Percentiles rank a stretch among this genome's conserved stretches.
Evolutionary conservation across 768 basidiomycete genomes (phyloP).

Genomic region (Podaxis sp.): DNA sequence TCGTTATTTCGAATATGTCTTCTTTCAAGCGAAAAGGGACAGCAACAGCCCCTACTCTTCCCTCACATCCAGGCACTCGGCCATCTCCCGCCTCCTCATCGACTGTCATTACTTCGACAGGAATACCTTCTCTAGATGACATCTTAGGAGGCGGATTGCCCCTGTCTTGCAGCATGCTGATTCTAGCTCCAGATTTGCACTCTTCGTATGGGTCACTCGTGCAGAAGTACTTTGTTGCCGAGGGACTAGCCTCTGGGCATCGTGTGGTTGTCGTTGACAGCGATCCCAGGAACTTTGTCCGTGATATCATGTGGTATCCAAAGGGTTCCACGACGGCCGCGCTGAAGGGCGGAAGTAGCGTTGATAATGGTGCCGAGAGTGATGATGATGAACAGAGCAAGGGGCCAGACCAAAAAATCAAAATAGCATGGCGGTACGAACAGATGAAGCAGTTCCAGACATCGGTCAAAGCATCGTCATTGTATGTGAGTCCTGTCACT

Average conservation of each 20-base stretch:
- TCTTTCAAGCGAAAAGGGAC: constrained; percentile 74
- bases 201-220: constrained; percentile 84
- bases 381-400: constrained; percentile 38
- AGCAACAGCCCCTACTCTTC: constrained; percentile 35
- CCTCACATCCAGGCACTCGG: constrained; percentile 51
- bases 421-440: constrained; percentile 98
- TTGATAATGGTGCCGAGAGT: constrained; percentile 28
- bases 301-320: constrained; percentile 82
- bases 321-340: constrained; percentile 20
- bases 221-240: constrained; percentile 85
- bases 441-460: constrained; percentile 92
- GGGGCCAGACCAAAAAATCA: constrained; percentile 60
- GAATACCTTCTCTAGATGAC: constrained; percentile 92
- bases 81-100: constrained; percentile 53
- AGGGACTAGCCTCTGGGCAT: constrained; percentile 78
- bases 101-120: constrained; percentile 72
- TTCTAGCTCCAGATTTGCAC: constrained; percentile 83
- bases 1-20: constrained; percentile 44
- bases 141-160: constrained; percentile 92
- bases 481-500: constrained; percentile 39
- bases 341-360: constrained; percentile 28
- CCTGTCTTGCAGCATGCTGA: constrained; percentile 67
- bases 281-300: constrained; percentile 53
- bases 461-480: constrained; percentile 53
- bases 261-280: constrained; percentile 64